These are phyloP conservation scores for Trichophyton benhamiae DNA, from an alignment of 2,329 filamentous ascomycete genomes.

Conservation along the genomic window DNA sequence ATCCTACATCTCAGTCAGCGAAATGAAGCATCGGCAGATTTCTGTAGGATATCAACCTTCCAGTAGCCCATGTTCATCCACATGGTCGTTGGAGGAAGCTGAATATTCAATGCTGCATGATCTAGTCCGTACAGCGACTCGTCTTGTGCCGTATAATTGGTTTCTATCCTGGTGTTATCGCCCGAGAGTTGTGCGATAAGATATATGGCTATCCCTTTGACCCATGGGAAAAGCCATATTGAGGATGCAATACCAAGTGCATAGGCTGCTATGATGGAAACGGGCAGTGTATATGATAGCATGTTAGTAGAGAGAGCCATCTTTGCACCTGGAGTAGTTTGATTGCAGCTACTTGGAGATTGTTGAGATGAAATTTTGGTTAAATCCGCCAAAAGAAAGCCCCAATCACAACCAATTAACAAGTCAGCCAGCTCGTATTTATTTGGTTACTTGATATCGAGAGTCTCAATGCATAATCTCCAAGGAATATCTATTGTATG, in stretches of 20 bases:
- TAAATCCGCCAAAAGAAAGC: too few relatives aligned
- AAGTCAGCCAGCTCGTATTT: too few relatives aligned
- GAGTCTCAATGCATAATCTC: too few relatives aligned
- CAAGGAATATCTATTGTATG: too few relatives aligned
- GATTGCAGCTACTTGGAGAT: too few relatives aligned
- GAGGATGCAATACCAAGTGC: neutral
- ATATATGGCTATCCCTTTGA: neutral
- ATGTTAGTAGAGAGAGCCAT: neutral
- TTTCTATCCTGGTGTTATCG: neutral
- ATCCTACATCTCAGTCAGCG: neutral
- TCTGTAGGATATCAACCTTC: conserved; percentile 28
- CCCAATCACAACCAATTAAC: too few relatives aligned
- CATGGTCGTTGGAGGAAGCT: conserved; percentile 39
- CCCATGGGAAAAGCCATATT: neutral
- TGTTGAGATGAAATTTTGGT: too few relatives aligned
- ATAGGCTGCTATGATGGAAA: neutral
- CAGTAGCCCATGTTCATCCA: conserved; percentile 55
- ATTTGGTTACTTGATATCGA: too few relatives aligned
- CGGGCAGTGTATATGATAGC: neutral
- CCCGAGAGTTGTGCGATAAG: neutral
- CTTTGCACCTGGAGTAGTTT: neutral
- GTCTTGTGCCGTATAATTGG: neutral
- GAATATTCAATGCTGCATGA: conserved; percentile 45
- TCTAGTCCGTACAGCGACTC: conserved; percentile 37
- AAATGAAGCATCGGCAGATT: neutral